Conservation (phyloP, 768 basidiomycete species). For the Filobasidium floriforme region DNA sequence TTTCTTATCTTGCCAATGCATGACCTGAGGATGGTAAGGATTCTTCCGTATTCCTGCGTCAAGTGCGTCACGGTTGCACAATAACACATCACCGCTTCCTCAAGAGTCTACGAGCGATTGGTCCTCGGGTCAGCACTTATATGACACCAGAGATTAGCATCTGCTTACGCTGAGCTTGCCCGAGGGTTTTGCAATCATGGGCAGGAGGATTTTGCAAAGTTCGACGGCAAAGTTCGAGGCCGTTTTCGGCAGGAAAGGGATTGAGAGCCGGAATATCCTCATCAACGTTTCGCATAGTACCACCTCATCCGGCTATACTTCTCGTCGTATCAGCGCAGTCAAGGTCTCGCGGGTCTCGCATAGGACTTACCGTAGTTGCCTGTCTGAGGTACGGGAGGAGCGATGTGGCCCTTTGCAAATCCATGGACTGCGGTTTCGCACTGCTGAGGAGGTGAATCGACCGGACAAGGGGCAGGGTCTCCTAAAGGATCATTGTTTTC, state of each 20-base stretch:
- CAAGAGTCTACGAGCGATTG: constrained; percentile 56
- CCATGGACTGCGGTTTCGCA: constrained; percentile 76
- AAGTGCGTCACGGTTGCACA: constrained; percentile 74
- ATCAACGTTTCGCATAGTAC: constrained; percentile 76
- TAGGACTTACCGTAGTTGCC: constrained; percentile 11
- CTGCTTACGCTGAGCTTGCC: constrained; percentile 59
- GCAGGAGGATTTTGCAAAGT: constrained; percentile 69
- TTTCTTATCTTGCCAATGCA: constrained; percentile 73
- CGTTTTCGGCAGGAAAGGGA: constrained; percentile 83
- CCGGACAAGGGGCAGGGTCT: constrained; percentile 47
- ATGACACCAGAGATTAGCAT: background rate
- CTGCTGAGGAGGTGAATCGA: constrained; percentile 75
- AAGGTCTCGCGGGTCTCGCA: background rate
- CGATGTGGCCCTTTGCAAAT: constrained; percentile 71
- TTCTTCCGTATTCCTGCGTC: constrained; percentile 72
- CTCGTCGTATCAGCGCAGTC: background rate
- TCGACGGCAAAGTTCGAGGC: constrained; percentile 80
- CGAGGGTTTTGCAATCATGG: constrained; percentile 60
- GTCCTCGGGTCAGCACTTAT: background rate
- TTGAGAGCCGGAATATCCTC: constrained; percentile 73
- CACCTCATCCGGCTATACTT: constrained; percentile 66
- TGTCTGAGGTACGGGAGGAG: constrained; percentile 69
- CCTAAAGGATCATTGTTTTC: background rate
- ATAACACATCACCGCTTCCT: constrained; percentile 88
- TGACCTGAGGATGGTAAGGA: constrained; percentile 73